Base-by-base conservation (phyloP, 1,284 basidiomycete species). In the Agroathelia rolfsii region DNA sequence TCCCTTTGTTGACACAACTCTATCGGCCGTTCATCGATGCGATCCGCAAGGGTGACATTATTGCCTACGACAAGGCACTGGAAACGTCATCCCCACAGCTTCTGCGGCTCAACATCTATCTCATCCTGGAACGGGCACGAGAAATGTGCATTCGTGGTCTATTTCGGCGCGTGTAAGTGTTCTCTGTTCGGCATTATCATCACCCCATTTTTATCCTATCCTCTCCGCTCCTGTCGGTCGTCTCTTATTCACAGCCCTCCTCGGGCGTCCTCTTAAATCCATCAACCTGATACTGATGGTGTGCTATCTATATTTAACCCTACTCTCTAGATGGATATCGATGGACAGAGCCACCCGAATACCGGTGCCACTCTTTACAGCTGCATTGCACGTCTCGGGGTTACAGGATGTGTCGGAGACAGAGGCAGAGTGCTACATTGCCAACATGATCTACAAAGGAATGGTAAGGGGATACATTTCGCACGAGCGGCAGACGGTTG, bases 391-490 rank as follows among this genome's bases (percentile, higher is more conserved):
- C 81, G 81, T 4, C 62, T 68, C 41, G 68, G 75, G 13, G 64
- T 74, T 20, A 41, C 53, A 21, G 38, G 61, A 68, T 13, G 56
- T 64, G 11, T 50, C 59, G 12, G 45, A 63, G 34, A 87, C 87
- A 41, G 94, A 97, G 58, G 81, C 89, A 11, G 94, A 97, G 57
- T 97, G 94, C 57, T 67, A 92, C 36, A 69, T 97, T 6, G 90
- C 90, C 11, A 93, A 90, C 50, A 84, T 94, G 81, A 85, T 97
- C 24, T 89, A 81, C 59, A 86, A 84, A 61, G 89, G 87, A 3
- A 88, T 82, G 53, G 81, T 97, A 53, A 74, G 84, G 37, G 94
- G 94, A 4, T 97, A 97, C 56, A 94, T 98, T 49, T 92, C 88
- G 28, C 94, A 98, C 51, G 87, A 89, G 51, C 84, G 85, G 53